Base-by-base conservation (phyloP, 192 early-diverging fungal genomes). In the Backusella circina region DNA sequence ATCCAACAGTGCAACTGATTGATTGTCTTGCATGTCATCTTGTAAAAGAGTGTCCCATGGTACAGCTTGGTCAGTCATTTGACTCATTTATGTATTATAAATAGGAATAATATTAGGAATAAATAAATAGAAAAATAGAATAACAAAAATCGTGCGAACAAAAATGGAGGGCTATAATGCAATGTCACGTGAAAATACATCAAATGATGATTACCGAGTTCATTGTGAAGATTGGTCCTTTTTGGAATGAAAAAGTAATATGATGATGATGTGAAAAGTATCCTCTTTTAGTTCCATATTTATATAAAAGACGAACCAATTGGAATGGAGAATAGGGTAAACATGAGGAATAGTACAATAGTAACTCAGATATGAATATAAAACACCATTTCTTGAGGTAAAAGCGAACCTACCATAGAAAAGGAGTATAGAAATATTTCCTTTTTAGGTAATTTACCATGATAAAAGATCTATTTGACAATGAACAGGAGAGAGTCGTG, bases 1-100 rank as follows among this genome's bases (percentile, higher is more conserved):
- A 23, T 70, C 68, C 7, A 67, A 8, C 39, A 47, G 31, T n/a
- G 38, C 41, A 18, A 61, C 54, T 26, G 54, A 26, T 61, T 61
- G 23, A 12, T 12, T 61, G 26, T 61, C 54, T 23, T 44, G 26
- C n/a, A 28, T 28, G 39, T 38, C 16, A 70, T 41, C 37, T 31
- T 70, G 69, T 70, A 70, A 70, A 13, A 47, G 15, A 47, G 54
- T 61, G 54, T 70, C 69, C 69, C 69, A 70, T 31, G 44, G 69
- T 5, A 41, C 41, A 16, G n/a, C 39, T n/a, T 38, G 39, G 39
- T 70, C 39, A 44, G 69, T 31, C 16, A 67, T 31, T 67, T 67
- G 39, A 2, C 23, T 47, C 37, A 30, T 38, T 35, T 32, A 21
- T 21, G 4, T 33, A n/a, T 35, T 4, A 16, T 30, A 23, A 47